These are phyloP conservation scores for Vigna angularis DNA, from an alignment of 306 rosid genomes.

Conservation along the genomic window DNA sequence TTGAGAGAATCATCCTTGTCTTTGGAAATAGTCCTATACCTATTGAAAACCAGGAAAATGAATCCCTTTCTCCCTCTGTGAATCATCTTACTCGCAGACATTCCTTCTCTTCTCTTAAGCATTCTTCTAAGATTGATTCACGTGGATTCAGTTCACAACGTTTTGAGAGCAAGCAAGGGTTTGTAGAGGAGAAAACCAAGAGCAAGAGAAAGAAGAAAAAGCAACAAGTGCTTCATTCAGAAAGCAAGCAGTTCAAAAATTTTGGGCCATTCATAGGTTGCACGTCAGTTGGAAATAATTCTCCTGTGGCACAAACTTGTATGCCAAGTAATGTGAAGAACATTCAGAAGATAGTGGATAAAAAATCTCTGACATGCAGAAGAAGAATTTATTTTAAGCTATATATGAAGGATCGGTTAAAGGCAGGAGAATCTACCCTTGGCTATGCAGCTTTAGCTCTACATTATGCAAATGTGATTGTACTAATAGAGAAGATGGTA, in stretches of 20 bases:
- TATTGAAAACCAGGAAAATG: constrained; percentile 27
- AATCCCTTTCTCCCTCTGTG: constrained; percentile 12
- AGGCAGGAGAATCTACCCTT: constrained; percentile 62
- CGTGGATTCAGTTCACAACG: constrained; percentile 38
- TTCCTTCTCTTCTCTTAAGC: constrained; percentile 47
- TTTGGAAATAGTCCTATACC: constrained; percentile 54
- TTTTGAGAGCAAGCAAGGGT: constrained; percentile 33
- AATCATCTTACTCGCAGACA: constrained; percentile 47
- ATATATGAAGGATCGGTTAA: constrained; percentile 50
- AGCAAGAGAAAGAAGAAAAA: constrained; percentile 44
- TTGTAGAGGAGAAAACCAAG: constrained; percentile 30
- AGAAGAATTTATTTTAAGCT: constrained; percentile 56
- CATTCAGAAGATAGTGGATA: constrained; percentile 33
- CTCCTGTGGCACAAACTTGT: constrained; percentile 46
- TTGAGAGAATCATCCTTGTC: constrained; percentile 70
- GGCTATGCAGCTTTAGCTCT: constrained; percentile 73
- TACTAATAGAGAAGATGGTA: constrained; percentile 65
- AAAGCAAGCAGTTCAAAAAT: constrained; percentile 39
- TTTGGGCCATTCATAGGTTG: constrained; percentile 59
- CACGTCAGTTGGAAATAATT: constrained; percentile 50
- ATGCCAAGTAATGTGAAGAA: constrained; percentile 41
- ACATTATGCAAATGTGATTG: constrained; percentile 79
- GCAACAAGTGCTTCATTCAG: constrained; percentile 46
- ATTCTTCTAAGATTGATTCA: constrained; percentile 44
- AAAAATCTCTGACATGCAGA: constrained; percentile 40